Conservation (phyloP, 768 basidiomycete species). For the Panaeolus papilionaceus region DNA sequence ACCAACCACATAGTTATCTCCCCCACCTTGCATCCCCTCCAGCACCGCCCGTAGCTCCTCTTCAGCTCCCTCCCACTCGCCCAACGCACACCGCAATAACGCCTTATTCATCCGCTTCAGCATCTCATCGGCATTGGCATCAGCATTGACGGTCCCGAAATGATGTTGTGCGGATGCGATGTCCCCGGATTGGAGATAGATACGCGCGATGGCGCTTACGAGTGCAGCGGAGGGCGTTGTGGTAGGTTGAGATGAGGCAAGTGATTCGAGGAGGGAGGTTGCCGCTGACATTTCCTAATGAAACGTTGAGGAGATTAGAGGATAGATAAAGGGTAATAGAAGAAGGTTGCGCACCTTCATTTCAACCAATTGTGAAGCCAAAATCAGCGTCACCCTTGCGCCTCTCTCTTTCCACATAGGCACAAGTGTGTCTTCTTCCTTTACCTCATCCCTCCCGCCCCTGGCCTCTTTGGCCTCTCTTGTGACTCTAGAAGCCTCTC, state of each 20-base stretch:
- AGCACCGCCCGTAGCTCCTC: constrained; percentile 50
- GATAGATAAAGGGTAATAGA: too few species aligned
- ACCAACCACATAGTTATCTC: constrained; percentile 65
- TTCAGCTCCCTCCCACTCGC: constrained; percentile 68
- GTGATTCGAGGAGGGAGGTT: constrained; percentile 67
- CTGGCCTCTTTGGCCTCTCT: background rate
- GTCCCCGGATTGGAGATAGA: constrained; percentile 79
- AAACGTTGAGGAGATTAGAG: background rate
- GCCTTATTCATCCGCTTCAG: constrained; percentile 69
- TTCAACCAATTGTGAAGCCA: constrained; percentile 83
- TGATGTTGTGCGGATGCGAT: constrained; percentile 61
- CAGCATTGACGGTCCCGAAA: constrained; percentile 56
- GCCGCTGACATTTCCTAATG: constrained; percentile 76
- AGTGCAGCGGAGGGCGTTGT: constrained; percentile 56
- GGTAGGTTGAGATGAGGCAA: constrained; percentile 50
- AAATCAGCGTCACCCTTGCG: constrained; percentile 74
- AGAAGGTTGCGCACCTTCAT: constrained; percentile 65
- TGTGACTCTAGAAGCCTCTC: constrained; percentile 34
- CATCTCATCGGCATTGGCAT: constrained; percentile 47
- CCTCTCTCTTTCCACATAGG: constrained; percentile 88
- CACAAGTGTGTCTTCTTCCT: constrained; percentile 41
- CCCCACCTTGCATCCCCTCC: constrained; percentile 44
- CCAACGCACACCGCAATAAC: constrained; percentile 68
- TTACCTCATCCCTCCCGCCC: constrained; percentile 18
- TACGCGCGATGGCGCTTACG: constrained; percentile 72